Evolutionary conservation across 495 filamentous ascomycete genomes (phyloP).

Genomic region (Xylaria flabelliformis): DNA sequence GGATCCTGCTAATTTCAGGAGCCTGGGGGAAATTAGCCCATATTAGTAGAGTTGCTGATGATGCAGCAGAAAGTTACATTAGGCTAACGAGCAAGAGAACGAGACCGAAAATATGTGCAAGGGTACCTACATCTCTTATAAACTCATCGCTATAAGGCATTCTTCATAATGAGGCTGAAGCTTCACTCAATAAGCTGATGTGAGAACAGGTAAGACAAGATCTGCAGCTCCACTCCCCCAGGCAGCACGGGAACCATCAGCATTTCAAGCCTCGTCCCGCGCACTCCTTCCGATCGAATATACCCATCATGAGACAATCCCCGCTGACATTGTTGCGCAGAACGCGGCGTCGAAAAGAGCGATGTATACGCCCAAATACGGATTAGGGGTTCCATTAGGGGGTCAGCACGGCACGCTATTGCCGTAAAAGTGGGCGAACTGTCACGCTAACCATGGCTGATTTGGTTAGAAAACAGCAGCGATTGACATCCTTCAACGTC

Average conservation of each 20-base stretch:
- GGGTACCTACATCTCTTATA: not conserved
- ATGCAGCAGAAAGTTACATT: not conserved
- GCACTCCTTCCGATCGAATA: not conserved
- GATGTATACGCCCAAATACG: constrained; percentile 8
- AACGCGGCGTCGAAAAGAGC: constrained; percentile 3
- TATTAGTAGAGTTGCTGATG: not conserved
- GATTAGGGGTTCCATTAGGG: constrained; percentile 13
- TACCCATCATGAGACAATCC: not conserved
- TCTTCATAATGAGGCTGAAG: constrained; percentile 14
- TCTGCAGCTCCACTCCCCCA: not conserved
- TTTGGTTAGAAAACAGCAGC: not conserved
- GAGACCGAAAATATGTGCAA: not conserved
- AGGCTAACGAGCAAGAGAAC: not conserved
- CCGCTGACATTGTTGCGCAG: not conserved
- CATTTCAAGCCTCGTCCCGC: not conserved
- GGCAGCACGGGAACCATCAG: not conserved
- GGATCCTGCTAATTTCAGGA: not conserved
- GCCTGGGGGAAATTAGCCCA: constrained; percentile 1
- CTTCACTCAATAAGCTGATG: not conserved
- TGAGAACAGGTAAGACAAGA: constrained; percentile 14
- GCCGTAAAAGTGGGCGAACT: not conserved
- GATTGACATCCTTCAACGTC: constrained; percentile 12
- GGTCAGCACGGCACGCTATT: constrained; percentile 19
- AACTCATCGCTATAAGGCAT: not conserved
- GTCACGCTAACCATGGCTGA: constrained; percentile 3